Base-by-base conservation (phyloP, 441 rosid genomes). In the Populus hybrid region DNA sequence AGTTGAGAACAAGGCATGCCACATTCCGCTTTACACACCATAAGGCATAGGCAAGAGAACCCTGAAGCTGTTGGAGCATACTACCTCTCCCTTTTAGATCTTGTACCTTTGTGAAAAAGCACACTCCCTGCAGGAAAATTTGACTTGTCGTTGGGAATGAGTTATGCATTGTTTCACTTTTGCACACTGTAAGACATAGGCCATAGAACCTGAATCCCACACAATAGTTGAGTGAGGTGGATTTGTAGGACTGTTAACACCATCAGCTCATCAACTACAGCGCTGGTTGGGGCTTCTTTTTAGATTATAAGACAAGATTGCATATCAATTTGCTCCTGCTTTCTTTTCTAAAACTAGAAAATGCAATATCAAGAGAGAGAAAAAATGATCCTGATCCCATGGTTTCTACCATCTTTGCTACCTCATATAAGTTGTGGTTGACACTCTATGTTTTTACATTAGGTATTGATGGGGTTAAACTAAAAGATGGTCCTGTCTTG, bases 391-490 rank as follows among this genome's bases (percentile, higher is more conserved):
- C 7, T 10, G 32, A 30, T 75, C 2, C 46, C 19, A n/a, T 10
- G n/a, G 68, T 46, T 14, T 53, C 18, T 28, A 35, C 30, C 7
- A 6, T 21, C 26, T n/a, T 2, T 70, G 59, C 19, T 67, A n/a
- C 71, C 8, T 67, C n/a, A 1, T 40, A 26, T 76, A 72, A 23
- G 28, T 57, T 19, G 23, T 71, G 67, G 53, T 67, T 80, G 75
- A 34, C 59, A 67, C 19, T 46, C 61, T 50, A 66, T 32, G 26
- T 82, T 72, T 74, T 21, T 78, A 10, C 59, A 8, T 53, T 63
- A 92, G 97, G 95, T 71, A 95, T 93, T 8, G 97, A 95, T 80
- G 98, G 97, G 76, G 90, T 88, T 67, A 95, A 95, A 84, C 85
- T 91, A 73, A 79, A 75, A 74, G 97, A 93, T 75, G 98, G 97